These are phyloP conservation scores for Cyclostephanos tholiformis DNA, from an alignment of 108 stramenopile species.

Conservation along the genomic window DNA sequence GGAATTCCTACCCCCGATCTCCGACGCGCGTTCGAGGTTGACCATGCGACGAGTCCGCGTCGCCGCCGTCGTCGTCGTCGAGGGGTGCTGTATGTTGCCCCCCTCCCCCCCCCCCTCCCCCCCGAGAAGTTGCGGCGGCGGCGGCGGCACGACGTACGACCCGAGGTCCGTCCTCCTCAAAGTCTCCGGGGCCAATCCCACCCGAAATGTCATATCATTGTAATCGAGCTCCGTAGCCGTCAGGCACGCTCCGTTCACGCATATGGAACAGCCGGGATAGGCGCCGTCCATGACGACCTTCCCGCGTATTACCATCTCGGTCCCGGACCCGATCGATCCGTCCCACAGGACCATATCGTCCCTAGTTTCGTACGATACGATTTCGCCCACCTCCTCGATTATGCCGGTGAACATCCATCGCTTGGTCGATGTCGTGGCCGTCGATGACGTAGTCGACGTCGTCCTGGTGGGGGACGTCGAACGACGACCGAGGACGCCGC, in stretches of 20 bases:
- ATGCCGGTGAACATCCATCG: slow-evolving; percentile 96
- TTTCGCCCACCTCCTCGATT: slow-evolving; percentile 97
- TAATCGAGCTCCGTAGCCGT: slow-evolving; percentile 85
- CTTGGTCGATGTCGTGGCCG: not conserved
- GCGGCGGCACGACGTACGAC: slow-evolving; percentile 14
- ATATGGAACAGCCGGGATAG: slow-evolving; percentile 93
- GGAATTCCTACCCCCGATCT: slow-evolving; percentile 92
- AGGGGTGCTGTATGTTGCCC: not conserved
- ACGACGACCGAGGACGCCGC: not conserved
- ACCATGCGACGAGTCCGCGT: slow-evolving; percentile 70
- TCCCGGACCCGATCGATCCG: slow-evolving; percentile 78
- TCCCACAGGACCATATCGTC: slow-evolving; percentile 95
- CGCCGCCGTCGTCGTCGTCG: not conserved
- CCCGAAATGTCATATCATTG: slow-evolving; percentile 69
- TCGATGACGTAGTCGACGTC: not conserved
- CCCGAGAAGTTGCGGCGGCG: too few species aligned
- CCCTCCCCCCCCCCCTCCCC: not conserved
- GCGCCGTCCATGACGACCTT: slow-evolving; percentile 89
- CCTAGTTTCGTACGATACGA: slow-evolving; percentile 72
- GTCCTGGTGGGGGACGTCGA: not conserved
- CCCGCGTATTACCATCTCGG: slow-evolving; percentile 78
- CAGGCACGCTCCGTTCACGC: slow-evolving; percentile 98
- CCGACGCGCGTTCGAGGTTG: slow-evolving; percentile 92
- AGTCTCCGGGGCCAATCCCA: slow-evolving; percentile 95
- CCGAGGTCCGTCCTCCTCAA: slow-evolving; percentile 85